Evolutionary conservation across 2,329 filamentous ascomycete species (phyloP), one percentile per base, ranked within the genome.

Genomic region (Lasiodiplodia gonubiensis): DNA sequence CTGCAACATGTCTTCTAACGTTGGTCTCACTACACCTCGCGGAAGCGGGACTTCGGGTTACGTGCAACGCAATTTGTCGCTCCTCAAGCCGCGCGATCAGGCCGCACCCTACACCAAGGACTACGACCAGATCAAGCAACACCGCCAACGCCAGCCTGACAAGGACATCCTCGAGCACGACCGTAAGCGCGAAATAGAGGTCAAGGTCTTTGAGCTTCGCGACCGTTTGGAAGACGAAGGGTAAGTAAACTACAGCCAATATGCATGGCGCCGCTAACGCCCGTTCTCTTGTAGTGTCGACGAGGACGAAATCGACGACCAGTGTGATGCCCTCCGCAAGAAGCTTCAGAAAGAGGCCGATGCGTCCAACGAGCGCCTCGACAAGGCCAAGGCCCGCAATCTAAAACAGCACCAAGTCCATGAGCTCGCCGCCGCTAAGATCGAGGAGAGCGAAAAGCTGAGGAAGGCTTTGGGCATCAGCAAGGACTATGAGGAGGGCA

Each of bases 41-140:
- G 95, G 95, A 72, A 97, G 92, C 77, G 95, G 95, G 57, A 99
- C 95, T 67, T 98, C 94, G 0, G 95, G 95, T 77, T 98, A 98
- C 79, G 94, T 99, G 67, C 94, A 98, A 81, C 92, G 93, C 80
- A 99, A 98, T 83, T 88, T 93, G 42, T 95, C 95, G 21, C 90
- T 94, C 77, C 89, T 97, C 73, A 89, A 87, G 76, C 93, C 92
- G 35, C 93, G 94, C 81, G 93, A 97, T 81, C 87, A 88, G 74
- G 86, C 84, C 68, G 89, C 89, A 21, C 94, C 93, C 0, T 97
- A 97, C 80, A 87, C 89, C 46, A 88, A 88, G 70, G 88, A 92
- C 75, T 82, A 88, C 70, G 88, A 92, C 73, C 84, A 83, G 68
- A 84, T 92, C 72, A 90, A 89, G 74, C 92, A 89, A 74, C 92